Conservation (phyloP, 306 rosid genomes). For the Prunus dulcis region DNA sequence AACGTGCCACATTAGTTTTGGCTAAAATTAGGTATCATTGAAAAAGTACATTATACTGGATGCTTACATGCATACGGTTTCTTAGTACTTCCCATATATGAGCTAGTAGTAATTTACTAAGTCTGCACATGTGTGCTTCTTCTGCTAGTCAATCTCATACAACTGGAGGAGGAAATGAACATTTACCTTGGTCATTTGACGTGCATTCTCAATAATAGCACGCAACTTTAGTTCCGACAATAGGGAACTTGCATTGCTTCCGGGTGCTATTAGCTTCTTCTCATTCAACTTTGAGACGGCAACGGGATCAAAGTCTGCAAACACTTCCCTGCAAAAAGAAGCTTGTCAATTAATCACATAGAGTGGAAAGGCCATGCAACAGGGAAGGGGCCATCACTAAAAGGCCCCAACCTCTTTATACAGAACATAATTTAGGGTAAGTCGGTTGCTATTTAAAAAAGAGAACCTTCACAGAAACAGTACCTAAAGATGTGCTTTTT, state of each 20-base stretch:
- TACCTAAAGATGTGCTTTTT: slow-evolving; percentile 79
- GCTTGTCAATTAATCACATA: slow-evolving; percentile 22
- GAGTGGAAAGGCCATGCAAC: background rate
- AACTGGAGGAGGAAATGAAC: slow-evolving; percentile 29
- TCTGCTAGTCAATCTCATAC: slow-evolving; percentile 3
- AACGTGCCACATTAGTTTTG: background rate
- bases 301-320: slow-evolving; percentile 68
- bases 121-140: background rate
- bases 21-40: background rate
- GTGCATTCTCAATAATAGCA: slow-evolving; percentile 62
- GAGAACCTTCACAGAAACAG: slow-evolving; percentile 11
- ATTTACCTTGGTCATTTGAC: slow-evolving; percentile 63
- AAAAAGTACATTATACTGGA: background rate
- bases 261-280: slow-evolving; percentile 59
- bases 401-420: slow-evolving; percentile 2
- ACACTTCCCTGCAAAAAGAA: slow-evolving; percentile 67
- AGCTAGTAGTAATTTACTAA: background rate
- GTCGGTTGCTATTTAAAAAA: background rate
- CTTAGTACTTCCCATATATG: background rate
- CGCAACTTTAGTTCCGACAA: slow-evolving; percentile 68
- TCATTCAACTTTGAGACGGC: slow-evolving; percentile 61
- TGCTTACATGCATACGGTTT: background rate
- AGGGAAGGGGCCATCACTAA: slow-evolving; percentile 6
- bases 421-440: slow-evolving; percentile 11
- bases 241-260: slow-evolving; percentile 56